Evolutionary conservation across 73 alveolate genomes (phyloP).

Genomic region (Paramecium primaurelia): DNA sequence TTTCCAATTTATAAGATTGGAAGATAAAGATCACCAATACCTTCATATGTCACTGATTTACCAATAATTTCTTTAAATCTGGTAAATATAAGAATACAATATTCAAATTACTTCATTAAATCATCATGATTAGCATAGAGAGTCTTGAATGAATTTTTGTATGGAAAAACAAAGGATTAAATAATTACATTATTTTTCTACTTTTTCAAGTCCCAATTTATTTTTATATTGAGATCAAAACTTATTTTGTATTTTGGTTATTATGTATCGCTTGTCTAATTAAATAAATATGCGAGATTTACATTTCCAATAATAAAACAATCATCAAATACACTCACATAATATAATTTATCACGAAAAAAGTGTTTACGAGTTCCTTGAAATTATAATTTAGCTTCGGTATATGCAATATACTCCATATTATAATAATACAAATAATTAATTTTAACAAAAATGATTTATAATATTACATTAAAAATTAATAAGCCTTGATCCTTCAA

Average conservation of each 20-base stretch:
- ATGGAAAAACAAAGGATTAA: neutral
- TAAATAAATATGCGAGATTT: neutral
- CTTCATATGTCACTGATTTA: neutral
- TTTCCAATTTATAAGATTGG: neutral
- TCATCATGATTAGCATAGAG: neutral
- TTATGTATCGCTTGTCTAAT: neutral
- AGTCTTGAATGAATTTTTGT: neutral
- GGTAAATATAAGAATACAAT: neutral
- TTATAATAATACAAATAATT: neutral
- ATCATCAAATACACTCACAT: constrained; percentile 12
- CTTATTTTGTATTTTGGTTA: neutral
- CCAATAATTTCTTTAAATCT: neutral
- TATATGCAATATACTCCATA: constrained; percentile 11
- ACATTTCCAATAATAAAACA: constrained; percentile 1
- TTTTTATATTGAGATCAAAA: neutral
- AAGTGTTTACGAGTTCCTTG: constrained; percentile 13
- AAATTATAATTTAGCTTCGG: neutral
- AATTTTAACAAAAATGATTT: neutral
- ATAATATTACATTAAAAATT: neutral
- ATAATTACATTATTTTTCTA: neutral
- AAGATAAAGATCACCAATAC: neutral
- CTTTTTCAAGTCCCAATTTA: constrained; percentile 27
- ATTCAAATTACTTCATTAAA: neutral
- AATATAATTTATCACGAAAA: neutral
- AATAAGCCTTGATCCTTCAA: neutral